Evolutionary conservation across 495 filamentous ascomycete genomes (phyloP).

Genomic region (Bombardia bombarda): DNA sequence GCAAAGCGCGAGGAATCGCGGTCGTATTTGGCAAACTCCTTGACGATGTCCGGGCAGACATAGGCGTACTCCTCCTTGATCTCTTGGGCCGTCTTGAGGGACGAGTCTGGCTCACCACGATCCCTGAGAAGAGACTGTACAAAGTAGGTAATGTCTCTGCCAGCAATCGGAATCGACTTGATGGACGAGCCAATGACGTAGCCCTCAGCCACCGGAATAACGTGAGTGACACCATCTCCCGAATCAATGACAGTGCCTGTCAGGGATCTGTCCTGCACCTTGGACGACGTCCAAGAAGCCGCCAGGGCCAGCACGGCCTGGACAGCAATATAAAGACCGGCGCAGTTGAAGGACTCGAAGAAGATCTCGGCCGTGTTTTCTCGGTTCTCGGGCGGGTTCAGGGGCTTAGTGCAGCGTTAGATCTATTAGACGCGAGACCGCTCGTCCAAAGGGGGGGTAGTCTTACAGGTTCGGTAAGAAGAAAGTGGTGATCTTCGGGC

Average conservation of each 20-base stretch:
- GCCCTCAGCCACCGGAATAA: constrained; percentile 96
- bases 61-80: constrained; percentile 99
- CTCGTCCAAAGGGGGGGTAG: neutral
- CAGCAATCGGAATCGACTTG: constrained; percentile 96
- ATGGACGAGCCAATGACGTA: constrained; percentile 98
- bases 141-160: constrained; percentile 96
- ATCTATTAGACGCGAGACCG: too few species aligned
- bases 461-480: constrained; percentile 90
- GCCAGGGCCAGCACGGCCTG: constrained; percentile 95
- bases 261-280: constrained; percentile 92
- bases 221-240: constrained; percentile 95
- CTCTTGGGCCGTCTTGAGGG: constrained; percentile 91
- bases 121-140: constrained; percentile 93
- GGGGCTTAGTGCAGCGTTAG: constrained; percentile 53
- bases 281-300: constrained; percentile 96
- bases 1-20: constrained; percentile 82
- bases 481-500: constrained; percentile 96
- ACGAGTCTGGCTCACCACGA: constrained; percentile 92
- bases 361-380: constrained; percentile 99
- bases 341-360: constrained; percentile 99
- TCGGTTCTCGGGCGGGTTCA: constrained; percentile 97
- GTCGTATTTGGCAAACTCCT: constrained; percentile 91
- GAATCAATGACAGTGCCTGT: constrained; percentile 98
- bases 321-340: constrained; percentile 96
- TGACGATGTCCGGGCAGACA: constrained; percentile 95